Evolutionary conservation across 1,284 basidiomycete genomes (phyloP).

Genomic region (Cutaneotrichosporon curvatum): DNA sequence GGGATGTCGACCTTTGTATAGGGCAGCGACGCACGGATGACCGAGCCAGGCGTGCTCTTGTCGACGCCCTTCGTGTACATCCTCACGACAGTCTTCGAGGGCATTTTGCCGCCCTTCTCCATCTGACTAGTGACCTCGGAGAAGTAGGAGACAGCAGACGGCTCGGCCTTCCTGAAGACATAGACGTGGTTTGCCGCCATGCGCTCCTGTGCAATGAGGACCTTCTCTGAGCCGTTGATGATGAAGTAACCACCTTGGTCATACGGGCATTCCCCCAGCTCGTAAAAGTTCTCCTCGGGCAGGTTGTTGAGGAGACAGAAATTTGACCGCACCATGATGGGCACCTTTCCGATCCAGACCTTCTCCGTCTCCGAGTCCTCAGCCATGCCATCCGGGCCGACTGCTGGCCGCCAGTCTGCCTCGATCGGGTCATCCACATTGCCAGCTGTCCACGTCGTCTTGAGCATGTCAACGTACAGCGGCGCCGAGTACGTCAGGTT

Average conservation of each 20-base stretch:
- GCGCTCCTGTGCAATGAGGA: slow-evolving; percentile 96
- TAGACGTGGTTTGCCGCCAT: slow-evolving; percentile 99
- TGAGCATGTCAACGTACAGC: slow-evolving; percentile 92
- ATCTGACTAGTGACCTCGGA: slow-evolving; percentile 97
- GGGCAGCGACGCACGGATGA: slow-evolving; percentile 94
- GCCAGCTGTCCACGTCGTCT: slow-evolving; percentile 69
- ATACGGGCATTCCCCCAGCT: slow-evolving; percentile 94
- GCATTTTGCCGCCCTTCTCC: slow-evolving; percentile 97
- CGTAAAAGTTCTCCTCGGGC: slow-evolving; percentile 72
- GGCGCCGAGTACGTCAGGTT: slow-evolving; percentile 78
- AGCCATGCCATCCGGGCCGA: slow-evolving; percentile 58
- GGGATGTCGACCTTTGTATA: slow-evolving; percentile 99
- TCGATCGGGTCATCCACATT: slow-evolving; percentile 67
- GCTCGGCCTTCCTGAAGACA: slow-evolving; percentile 96
- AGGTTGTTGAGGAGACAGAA: slow-evolving; percentile 87
- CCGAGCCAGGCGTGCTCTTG: slow-evolving; percentile 59
- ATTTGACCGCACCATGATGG: slow-evolving; percentile 93
- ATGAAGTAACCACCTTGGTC: slow-evolving; percentile 98
- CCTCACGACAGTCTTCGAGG: slow-evolving; percentile 96
- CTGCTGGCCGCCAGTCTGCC: slow-evolving; percentile 62
- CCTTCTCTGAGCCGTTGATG: slow-evolving; percentile 99
- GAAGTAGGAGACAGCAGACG: slow-evolving; percentile 89
- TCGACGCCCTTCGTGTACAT: slow-evolving; percentile 72
- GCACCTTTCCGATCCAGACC: slow-evolving; percentile 97
- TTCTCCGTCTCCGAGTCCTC: slow-evolving; percentile 63